phyloP scores from a whole-genome alignment of 208 protist species.

The Trypanosoma conorhini region DNA sequence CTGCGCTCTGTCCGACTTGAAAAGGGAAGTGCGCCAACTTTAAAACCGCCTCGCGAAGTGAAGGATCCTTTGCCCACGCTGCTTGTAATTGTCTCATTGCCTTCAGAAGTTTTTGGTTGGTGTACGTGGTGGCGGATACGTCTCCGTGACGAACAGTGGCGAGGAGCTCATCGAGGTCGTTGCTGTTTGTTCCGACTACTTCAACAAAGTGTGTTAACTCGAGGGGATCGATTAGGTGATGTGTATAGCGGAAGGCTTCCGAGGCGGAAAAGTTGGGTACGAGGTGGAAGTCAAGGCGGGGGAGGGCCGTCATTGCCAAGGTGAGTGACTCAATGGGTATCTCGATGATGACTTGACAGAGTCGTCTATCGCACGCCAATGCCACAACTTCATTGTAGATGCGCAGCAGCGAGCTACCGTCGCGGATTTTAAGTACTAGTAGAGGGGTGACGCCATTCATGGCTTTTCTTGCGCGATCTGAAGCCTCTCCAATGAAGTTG shows the following conservation, averaged over 20 bases:
- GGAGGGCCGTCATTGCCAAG: conserved; percentile 54
- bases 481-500: conserved; percentile 81
- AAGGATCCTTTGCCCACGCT: conserved; percentile 45
- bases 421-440: conserved; percentile 75
- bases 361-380: conserved; percentile 66
- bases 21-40: conserved; percentile 70
- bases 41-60: conserved; percentile 51
- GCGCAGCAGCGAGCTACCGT: conserved; percentile 60
- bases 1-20: conserved; percentile 67
- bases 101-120: conserved; percentile 75
- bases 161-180: conserved; percentile 78
- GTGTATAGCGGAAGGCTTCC: conserved; percentile 74
- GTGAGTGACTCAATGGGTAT: conserved; percentile 71
- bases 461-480: conserved; percentile 44
- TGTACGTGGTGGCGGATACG: conserved; percentile 64
- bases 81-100: conserved; percentile 75
- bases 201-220: conserved; percentile 67
- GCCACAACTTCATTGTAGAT: conserved; percentile 80
- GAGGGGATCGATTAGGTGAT: conserved; percentile 74
- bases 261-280: conserved; percentile 69
- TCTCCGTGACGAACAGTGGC: conserved; percentile 62
- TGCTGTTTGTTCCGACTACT: conserved; percentile 79
- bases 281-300: conserved; percentile 72
- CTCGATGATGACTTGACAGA: conserved; percentile 82
- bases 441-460: conserved; percentile 65